Evolutionary conservation across 2,329 filamentous ascomycete genomes (phyloP).

Genomic region (Ascocoryne sarcoides): DNA sequence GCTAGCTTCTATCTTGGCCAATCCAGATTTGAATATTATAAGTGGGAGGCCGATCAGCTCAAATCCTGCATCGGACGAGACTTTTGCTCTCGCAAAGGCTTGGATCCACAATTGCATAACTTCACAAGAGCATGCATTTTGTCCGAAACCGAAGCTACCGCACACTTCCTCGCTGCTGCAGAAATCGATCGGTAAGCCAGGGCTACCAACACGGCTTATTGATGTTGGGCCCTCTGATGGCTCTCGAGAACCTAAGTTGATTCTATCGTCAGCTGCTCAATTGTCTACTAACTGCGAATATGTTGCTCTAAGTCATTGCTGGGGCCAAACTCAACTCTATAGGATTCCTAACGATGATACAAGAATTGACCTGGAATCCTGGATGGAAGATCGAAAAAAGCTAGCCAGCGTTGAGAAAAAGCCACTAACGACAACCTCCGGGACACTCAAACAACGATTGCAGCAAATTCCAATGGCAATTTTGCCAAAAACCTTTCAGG

Average conservation of each 20-base stretch:
- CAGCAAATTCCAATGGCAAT: conserved; percentile 3
- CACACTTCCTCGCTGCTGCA: no score
- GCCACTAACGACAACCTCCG: background rate
- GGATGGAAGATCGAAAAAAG: background rate
- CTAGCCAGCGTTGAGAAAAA: background rate
- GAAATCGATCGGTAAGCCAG: background rate
- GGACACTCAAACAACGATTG: conserved; percentile 1
- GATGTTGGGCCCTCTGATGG: conserved; percentile 1
- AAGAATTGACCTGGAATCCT: background rate
- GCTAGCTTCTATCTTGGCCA: background rate
- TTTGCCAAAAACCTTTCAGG: conserved; percentile 9
- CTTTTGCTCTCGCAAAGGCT: conserved; percentile 1
- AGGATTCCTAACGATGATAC: background rate
- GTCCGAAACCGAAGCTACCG: no score
- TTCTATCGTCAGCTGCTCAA: background rate
- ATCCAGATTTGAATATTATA: conserved; percentile 1
- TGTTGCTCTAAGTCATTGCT: conserved; percentile 5
- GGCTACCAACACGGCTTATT: background rate
- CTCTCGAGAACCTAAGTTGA: conserved; percentile 4
- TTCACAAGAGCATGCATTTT: conserved; percentile 1
- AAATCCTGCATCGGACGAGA: conserved; percentile 1
- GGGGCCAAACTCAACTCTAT: conserved; percentile 1
- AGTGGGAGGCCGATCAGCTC: conserved; percentile 1
- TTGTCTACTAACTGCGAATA: background rate
- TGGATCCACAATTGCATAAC: conserved; percentile 1